These are phyloP conservation scores for Solanum infundibuliforme DNA, from an alignment of 257 asterid species.

Conservation along the genomic window DNA sequence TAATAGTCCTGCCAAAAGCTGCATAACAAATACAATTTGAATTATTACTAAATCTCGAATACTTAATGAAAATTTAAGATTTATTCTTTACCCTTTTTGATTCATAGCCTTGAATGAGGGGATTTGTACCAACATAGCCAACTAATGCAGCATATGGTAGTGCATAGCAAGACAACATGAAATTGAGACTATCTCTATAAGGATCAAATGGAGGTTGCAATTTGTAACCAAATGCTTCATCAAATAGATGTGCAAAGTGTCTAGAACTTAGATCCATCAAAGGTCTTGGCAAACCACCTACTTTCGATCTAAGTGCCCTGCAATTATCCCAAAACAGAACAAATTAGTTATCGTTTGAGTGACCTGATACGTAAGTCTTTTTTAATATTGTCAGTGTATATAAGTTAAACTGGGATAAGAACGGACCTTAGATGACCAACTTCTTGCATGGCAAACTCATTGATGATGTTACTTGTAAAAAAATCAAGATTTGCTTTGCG, in stretches of 20 bases:
- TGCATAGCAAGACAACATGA: constrained; percentile 30
- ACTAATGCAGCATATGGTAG: constrained; percentile 35
- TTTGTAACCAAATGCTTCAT: constrained; percentile 37
- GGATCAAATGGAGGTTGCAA: constrained; percentile 41
- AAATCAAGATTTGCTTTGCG: constrained; percentile 34
- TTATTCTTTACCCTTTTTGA: constrained; percentile 15
- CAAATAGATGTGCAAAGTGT: constrained; percentile 24
- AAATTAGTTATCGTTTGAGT: not conserved
- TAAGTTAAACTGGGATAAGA: not conserved
- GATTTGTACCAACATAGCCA: constrained; percentile 44
- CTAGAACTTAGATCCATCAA: constrained; percentile 27
- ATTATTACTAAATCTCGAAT: not conserved
- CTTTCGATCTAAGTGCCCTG: constrained; percentile 32
- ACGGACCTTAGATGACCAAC: constrained; percentile 24
- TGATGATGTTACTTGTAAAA: constrained; percentile 1
- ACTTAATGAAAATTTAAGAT: not conserved
- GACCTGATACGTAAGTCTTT: not conserved
- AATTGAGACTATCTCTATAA: constrained; percentile 30
- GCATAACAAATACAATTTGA: not conserved
- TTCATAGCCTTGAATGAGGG: constrained; percentile 17
- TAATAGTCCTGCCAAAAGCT: constrained; percentile 41
- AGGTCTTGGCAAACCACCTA: constrained; percentile 42
- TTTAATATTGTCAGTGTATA: not conserved
- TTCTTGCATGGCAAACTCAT: constrained; percentile 34
- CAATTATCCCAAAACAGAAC: not conserved